Conservation (phyloP, 768 basidiomycete genomes). For the Mycena indigotica region DNA sequence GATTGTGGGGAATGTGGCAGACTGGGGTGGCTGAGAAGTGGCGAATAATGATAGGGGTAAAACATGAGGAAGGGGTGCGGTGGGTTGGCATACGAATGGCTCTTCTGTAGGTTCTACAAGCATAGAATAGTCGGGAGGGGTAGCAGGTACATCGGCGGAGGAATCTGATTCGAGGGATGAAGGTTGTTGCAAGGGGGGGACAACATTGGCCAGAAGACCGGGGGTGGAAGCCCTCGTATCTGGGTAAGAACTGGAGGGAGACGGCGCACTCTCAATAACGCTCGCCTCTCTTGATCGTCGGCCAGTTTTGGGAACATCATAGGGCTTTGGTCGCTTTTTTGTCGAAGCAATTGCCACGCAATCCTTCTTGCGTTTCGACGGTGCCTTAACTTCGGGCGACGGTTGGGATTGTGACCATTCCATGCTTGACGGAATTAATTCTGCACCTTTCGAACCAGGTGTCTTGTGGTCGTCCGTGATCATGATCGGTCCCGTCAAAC, state of each 20-base stretch:
- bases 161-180: slow-evolving; percentile 47
- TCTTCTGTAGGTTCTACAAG: slow-evolving; percentile 33
- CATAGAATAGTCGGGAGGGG: slow-evolving; percentile 46
- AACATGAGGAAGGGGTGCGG: slow-evolving; percentile 37
- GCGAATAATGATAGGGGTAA: slow-evolving; percentile 68
- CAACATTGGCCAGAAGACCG: slow-evolving; percentile 25
- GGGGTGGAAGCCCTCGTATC: slow-evolving; percentile 30
- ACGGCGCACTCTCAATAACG: slow-evolving; percentile 28
- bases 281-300: slow-evolving; percentile 56
- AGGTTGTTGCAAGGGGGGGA: slow-evolving; percentile 38
- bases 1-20: slow-evolving; percentile 63
- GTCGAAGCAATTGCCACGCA: slow-evolving; percentile 28
- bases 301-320: slow-evolving; percentile 55
- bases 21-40: slow-evolving; percentile 47
- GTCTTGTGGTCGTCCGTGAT: slow-evolving; percentile 99
- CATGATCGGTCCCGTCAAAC: slow-evolving; percentile 89
- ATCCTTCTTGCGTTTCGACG: slow-evolving; percentile 47
- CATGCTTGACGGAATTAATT: slow-evolving; percentile 34
- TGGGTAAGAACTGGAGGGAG: slow-evolving; percentile 30
- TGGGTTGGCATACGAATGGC: slow-evolving; percentile 8
- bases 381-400: slow-evolving; percentile 35
- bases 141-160: slow-evolving; percentile 49
- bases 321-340: slow-evolving; percentile 73
- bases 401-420: slow-evolving; percentile 40
- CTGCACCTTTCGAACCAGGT: slow-evolving; percentile 29